Evolutionary conservation across 805 yeast species (phyloP).

Genomic region (Candida easanensis): DNA sequence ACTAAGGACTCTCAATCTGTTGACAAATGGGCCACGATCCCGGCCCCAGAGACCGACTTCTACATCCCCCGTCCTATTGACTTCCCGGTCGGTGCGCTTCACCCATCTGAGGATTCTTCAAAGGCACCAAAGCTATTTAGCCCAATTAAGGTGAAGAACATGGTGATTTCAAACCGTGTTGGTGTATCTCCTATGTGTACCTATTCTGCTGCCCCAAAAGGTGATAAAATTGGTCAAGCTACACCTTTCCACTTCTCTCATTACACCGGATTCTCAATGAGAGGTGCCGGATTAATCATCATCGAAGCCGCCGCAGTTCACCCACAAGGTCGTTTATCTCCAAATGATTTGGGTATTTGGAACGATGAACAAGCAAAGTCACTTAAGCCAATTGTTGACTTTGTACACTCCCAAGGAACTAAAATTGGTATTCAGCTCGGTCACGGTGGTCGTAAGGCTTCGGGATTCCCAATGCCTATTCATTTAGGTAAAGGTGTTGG

Average conservation of each 20-base stretch:
- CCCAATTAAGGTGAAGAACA: slow-evolving; percentile 20
- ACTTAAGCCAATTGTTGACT: slow-evolving; percentile 40
- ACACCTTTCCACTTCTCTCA: slow-evolving; percentile 49
- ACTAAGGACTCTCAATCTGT: background rate
- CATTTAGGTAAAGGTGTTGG: slow-evolving; percentile 32
- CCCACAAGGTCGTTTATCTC: slow-evolving; percentile 40
- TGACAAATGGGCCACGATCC: slow-evolving; percentile 8
- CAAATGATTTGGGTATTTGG: slow-evolving; percentile 50
- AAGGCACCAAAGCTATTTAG: slow-evolving; percentile 21
- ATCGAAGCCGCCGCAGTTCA: slow-evolving; percentile 44
- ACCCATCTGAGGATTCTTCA: slow-evolving; percentile 8
- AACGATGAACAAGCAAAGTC: slow-evolving; percentile 45
- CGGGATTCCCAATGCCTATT: slow-evolving; percentile 32
- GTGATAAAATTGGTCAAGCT: slow-evolving; percentile 33
- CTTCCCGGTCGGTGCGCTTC: slow-evolving; percentile 13
- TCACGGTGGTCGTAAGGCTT: slow-evolving; percentile 53
- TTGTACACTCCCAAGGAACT: slow-evolving; percentile 42
- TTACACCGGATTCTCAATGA: slow-evolving; percentile 43
- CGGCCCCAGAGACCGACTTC: slow-evolving; percentile 4
- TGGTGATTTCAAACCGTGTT: slow-evolving; percentile 43
- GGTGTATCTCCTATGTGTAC: slow-evolving; percentile 59
- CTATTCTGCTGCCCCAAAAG: slow-evolving; percentile 37
- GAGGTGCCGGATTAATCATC: slow-evolving; percentile 49
- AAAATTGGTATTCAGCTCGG: slow-evolving; percentile 52
- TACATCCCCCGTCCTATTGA: slow-evolving; percentile 12